Evolutionary conservation across 805 yeast genomes (phyloP), one percentile per base, ranked within the genome.

Genomic region (Ogataea saltuana): DNA sequence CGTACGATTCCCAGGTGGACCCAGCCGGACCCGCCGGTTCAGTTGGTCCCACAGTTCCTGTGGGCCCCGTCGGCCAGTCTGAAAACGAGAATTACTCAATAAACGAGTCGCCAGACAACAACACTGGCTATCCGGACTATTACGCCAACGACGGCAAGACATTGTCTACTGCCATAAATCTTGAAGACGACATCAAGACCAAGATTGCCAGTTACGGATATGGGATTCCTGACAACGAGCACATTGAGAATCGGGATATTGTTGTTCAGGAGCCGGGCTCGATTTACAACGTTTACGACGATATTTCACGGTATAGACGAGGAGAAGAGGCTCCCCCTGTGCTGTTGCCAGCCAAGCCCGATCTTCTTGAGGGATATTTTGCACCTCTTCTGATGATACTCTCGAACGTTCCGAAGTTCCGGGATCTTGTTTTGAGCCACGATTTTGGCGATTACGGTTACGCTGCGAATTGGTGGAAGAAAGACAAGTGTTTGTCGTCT

Each of bases 321-420:
- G 44, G 40, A 1, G 50, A 46, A 0, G 50, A 25, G 4, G 33
- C 39, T 1, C 70, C 71, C 1, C 58, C 69, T 0, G 60, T 70
- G 2, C 42, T 72, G 12, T 50, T 72, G 35, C 74, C 76, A 1
- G 47, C 54, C 6, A 51, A 55, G 18, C 47, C 58, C 7, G 68
- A 60, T 3, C 44, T 57, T 4, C 51, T 65, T 29, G 76, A 71
- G 46, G 65, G 69, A 16, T 67, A 69, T 46, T 56, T 72, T 51
- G 70, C 71, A 3, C 71, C 78, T 1, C 31, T 75, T 13, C 45
- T 75, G 21, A 63, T 63, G 54, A 60, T 71, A 5, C 49, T 75
- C 6, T 63, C 68, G n/a, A 63, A 67, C 34, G 56, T 70, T 7
- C 63, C 71, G 1, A 42, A 43, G 4, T 63, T 74, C 25, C 59